Evolutionary conservation across 2,329 filamentous ascomycete genomes (phyloP).

Genomic region (Alternaria sp.): DNA sequence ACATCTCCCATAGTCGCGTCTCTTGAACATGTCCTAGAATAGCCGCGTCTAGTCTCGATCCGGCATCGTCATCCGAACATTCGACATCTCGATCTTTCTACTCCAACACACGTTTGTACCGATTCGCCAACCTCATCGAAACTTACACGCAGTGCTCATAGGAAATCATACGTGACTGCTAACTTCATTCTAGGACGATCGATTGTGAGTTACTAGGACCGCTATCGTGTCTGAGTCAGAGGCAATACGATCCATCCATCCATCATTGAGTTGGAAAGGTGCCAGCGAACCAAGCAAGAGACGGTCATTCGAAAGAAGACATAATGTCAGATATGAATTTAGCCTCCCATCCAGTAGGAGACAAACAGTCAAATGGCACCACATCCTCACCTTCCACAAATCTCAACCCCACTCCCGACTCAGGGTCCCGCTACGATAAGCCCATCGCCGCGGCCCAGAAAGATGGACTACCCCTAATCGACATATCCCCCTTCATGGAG

Average conservation of each 20-base stretch:
- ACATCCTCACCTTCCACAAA: background rate
- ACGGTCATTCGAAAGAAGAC: background rate
- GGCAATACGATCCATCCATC: background rate
- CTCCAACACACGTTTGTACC: background rate
- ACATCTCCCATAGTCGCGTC: background rate
- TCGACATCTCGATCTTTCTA: background rate
- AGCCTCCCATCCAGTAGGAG: slow-evolving; percentile 15
- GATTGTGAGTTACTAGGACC: background rate
- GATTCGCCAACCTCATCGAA: background rate
- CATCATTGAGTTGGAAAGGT: background rate
- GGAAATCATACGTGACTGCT: rapidly evolving
- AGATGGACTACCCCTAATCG: slow-evolving; percentile 48
- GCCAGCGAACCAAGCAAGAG: background rate
- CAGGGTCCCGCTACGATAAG: slow-evolving; percentile 13
- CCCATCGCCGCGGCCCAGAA: slow-evolving; percentile 23
- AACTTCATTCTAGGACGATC: too few species aligned
- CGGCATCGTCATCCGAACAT: slow-evolving; percentile 10
- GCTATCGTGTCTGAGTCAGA: background rate
- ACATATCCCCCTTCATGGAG: slow-evolving; percentile 50
- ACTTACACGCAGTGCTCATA: background rate
- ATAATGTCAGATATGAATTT: slow-evolving; percentile 24
- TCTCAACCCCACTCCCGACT: slow-evolving; percentile 31
- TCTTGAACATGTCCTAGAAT: slow-evolving; percentile 3
- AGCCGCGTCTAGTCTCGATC: slow-evolving; percentile 17
- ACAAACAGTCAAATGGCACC: slow-evolving; percentile 1